Evolutionary conservation across 805 yeast species (phyloP).

Genomic region (Kregervanrija delftensis): DNA sequence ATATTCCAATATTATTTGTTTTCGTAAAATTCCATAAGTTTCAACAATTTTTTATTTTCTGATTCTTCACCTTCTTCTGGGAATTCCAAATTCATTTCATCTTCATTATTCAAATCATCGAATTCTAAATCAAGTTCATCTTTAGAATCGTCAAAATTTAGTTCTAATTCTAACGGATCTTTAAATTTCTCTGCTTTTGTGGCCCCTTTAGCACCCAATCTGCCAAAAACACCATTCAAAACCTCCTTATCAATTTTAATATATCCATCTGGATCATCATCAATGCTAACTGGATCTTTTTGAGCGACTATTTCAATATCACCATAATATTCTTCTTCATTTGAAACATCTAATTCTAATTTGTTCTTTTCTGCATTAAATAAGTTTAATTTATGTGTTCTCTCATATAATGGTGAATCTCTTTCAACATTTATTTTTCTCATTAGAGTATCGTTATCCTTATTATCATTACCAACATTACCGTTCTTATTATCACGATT

Average conservation of each 20-base stretch:
- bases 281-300: too few relatives aligned
- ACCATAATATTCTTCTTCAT: constrained; percentile 1
- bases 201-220: constrained; percentile 1
- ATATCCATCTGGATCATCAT: too few relatives aligned
- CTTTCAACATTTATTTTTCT: constrained; percentile 28
- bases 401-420: constrained; percentile 21
- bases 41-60: constrained; percentile 14
- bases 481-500: too few relatives aligned
- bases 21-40: constrained; percentile 17
- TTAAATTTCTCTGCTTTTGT: constrained; percentile 7
- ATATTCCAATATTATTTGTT: constrained; percentile 8
- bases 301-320: too few relatives aligned
- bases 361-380: background rate
- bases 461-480: background rate
- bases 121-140: background rate
- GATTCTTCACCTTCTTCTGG: constrained; percentile 18
- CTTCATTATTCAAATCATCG: constrained; percentile 4
- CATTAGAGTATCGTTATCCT: constrained; percentile 10
- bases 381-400: constrained; percentile 10
- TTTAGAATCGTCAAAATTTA: constrained; percentile 6
- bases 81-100: constrained; percentile 20
- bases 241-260: background rate
- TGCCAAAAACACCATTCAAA: background rate
- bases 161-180: constrained; percentile 22
- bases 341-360: constrained; percentile 6